Evolutionary conservation across 192 early-diverging fungal genomes (phyloP).

Genomic region (Entomortierella chlamydospora): DNA sequence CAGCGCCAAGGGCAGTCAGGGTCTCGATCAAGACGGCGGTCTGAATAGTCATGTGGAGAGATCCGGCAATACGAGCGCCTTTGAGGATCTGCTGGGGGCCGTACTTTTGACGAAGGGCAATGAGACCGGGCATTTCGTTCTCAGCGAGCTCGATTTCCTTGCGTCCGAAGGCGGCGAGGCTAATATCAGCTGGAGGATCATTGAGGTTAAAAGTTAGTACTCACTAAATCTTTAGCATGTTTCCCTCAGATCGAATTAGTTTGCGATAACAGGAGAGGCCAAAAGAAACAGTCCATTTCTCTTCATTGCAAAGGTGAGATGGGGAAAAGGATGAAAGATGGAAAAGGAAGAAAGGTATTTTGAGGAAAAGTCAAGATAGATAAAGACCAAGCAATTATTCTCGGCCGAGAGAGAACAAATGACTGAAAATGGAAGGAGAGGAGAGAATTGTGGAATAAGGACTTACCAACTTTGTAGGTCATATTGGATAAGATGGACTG

Average conservation of each 20-base stretch:
- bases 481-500: slow-evolving; percentile 12
- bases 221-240: neutral
- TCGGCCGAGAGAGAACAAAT: no score
- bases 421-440: neutral
- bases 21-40: slow-evolving; percentile 99
- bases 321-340: no score
- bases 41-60: slow-evolving; percentile 99
- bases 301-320: no score
- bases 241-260: no score
- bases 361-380: neutral
- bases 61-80: slow-evolving; percentile 97
- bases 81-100: slow-evolving; percentile 87
- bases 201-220: neutral
- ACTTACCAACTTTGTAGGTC: slow-evolving; percentile 51
- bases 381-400: no score
- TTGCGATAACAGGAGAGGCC: no score
- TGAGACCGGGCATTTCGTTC: slow-evolving; percentile 99
- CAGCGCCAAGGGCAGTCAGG: slow-evolving; percentile 92
- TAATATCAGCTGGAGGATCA: slow-evolving; percentile 40
- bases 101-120: slow-evolving; percentile 93
- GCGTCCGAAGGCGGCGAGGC: slow-evolving; percentile 89
- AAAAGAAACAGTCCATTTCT: no score
- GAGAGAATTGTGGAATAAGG: neutral
- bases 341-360: neutral
- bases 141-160: slow-evolving; percentile 96